Evolutionary conservation across 2,329 filamentous ascomycete species (phyloP), one percentile per base, ranked within the genome.

Genomic region (Incumbomyces delicatus): DNA sequence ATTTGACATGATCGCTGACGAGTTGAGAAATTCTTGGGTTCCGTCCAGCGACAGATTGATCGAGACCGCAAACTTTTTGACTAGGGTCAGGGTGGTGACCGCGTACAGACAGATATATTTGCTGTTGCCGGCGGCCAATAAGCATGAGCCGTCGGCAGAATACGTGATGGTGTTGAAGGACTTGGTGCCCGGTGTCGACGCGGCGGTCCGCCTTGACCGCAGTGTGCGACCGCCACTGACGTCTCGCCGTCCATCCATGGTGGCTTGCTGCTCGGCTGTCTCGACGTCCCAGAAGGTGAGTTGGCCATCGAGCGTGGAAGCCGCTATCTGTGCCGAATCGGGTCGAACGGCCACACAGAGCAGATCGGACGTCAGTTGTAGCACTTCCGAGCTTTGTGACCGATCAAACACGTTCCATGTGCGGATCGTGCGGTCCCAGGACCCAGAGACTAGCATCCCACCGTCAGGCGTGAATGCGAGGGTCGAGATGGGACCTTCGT

Each of bases 21-120:
- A 95, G 74, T 95, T 96, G 54, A 98, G 76, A 65, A 94, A 95
- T 63, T 98, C 92, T 61, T 96, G 90, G 1, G 92, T 98, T 39
- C 92, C 92, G 16, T 94, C 89, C 2, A 98, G 72, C 1, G 89
- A 94, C n/a, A 95, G 73, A 65, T 98, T 98, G 60, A 95, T 79
- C 57, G 87, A 94, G 59, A 96, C 89, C 1, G 90, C 95, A 61
- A 85, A 98, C 62, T 95, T 95, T 64, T 94, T 95, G 47, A 96
- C 72, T 10, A 98, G 71, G 1, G 92, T 87, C 63, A 92, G 88
- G 1, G 90, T 94, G 48, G 81, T 81, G 29, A 94, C 87, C n/a
- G 94, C 90, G 67, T 98, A 98, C 48, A 98, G 67, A 62, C 92
- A 96, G 44, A 98, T 95, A 65, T 94, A 95, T 69, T 98, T 98